Evolutionary conservation across 768 basidiomycete genomes (phyloP).

Genomic region (Pleurotus eryngii): DNA sequence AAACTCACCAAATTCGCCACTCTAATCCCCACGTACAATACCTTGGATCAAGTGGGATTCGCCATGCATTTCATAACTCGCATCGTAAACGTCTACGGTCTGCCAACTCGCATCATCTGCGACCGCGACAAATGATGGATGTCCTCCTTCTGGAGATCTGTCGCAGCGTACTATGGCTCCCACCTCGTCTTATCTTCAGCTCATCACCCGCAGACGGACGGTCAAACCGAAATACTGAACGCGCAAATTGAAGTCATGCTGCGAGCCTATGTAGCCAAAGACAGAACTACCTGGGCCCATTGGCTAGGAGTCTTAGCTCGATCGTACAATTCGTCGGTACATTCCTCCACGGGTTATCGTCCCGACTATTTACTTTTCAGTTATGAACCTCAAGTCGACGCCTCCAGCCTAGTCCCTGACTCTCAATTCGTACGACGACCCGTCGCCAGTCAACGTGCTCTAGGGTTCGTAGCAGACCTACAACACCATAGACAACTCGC

Average conservation of each 20-base stretch:
- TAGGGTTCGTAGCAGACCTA: constrained; percentile 4
- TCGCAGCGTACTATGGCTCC: constrained; percentile 15
- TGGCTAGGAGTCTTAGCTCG: constrained; percentile 17
- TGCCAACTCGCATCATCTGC: constrained; percentile 19
- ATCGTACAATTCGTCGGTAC: constrained; percentile 21
- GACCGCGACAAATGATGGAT: constrained; percentile 12
- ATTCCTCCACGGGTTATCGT: constrained; percentile 15
- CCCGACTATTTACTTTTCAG: constrained; percentile 20
- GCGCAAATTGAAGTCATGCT: constrained; percentile 20
- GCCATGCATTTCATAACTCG: constrained; percentile 19
- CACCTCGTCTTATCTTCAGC: constrained; percentile 22
- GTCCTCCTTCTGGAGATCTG: constrained; percentile 23
- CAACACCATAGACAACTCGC: constrained; percentile 8
- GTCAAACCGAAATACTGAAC: constrained; percentile 30
- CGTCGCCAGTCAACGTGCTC: constrained; percentile 9
- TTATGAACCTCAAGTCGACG: constrained; percentile 11
- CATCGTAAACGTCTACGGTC: constrained; percentile 17
- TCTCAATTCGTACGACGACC: not conserved
- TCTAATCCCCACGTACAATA: constrained; percentile 13
- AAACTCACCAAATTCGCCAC: constrained; percentile 22
- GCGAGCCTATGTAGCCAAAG: constrained; percentile 14
- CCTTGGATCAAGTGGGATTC: constrained; percentile 16
- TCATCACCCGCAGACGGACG: constrained; percentile 37
- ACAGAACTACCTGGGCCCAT: constrained; percentile 19
- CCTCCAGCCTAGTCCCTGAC: constrained; percentile 1